phyloP scores from a whole-genome alignment of 1,284 basidiomycete species.

The Irpex sp. region DNA sequence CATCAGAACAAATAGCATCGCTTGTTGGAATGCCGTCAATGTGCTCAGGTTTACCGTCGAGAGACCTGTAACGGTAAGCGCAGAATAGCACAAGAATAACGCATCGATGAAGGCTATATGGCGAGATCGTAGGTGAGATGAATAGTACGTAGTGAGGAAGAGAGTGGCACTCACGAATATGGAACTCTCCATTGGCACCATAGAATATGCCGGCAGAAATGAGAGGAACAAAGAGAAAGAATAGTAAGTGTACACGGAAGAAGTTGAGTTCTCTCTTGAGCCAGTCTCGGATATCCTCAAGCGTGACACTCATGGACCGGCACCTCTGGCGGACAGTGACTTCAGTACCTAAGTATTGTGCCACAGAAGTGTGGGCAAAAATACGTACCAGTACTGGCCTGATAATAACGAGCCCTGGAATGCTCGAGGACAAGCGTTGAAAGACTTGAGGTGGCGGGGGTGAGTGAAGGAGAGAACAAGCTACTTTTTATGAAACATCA shows the following conservation, averaged over 20 bases:
- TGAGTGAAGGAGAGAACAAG: too few relatives aligned
- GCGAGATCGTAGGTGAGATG: not conserved
- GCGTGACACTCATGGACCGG: not conserved
- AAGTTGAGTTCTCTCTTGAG: constrained; percentile 39
- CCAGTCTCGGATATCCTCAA: constrained; percentile 10
- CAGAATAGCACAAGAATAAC: constrained; percentile 61
- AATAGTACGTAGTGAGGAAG: not conserved
- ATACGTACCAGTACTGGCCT: too few relatives aligned
- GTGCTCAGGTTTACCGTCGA: constrained; percentile 51
- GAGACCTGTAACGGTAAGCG: constrained; percentile 60
- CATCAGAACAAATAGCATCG: constrained; percentile 53
- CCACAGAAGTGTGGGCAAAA: too few relatives aligned
- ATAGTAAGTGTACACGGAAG: constrained; percentile 51
- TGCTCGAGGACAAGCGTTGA: too few relatives aligned
- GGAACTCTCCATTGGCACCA: constrained; percentile 46
- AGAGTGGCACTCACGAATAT: constrained; percentile 26
- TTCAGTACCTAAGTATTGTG: too few relatives aligned
- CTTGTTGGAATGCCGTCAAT: constrained; percentile 54
- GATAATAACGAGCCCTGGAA: too few relatives aligned
- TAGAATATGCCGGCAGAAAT: constrained; percentile 57
- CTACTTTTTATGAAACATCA: not conserved
- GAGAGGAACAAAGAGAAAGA: constrained; percentile 56
- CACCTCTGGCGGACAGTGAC: not conserved
- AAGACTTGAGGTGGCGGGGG: too few relatives aligned
- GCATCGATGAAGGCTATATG: constrained; percentile 45